Evolutionary conservation across 441 rosid genomes (phyloP).

Genomic region (Flueggea neowawraea): DNA sequence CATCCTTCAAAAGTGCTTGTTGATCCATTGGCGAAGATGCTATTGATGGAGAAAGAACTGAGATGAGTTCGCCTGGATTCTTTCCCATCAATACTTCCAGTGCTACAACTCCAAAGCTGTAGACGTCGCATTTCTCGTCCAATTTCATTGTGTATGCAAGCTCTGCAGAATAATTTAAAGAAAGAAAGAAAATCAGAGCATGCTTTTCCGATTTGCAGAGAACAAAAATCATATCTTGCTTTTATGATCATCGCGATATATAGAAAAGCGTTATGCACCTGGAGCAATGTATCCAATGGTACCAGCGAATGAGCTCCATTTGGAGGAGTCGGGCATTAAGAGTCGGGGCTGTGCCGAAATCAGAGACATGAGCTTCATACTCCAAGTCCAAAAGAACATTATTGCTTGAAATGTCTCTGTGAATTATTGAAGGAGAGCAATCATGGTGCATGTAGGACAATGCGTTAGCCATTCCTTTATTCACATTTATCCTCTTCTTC

Average conservation of each 20-base stretch:
- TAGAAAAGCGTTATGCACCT: neutral
- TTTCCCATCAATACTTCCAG: constrained; percentile 2
- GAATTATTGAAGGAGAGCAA: constrained; percentile 12
- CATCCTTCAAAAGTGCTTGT: too few relatives aligned
- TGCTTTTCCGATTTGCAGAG: too few relatives aligned
- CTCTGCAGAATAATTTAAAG: neutral
- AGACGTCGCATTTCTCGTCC: neutral
- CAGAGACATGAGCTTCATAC: constrained; percentile 12
- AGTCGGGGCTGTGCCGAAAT: constrained; percentile 20
- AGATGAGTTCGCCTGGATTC: neutral
- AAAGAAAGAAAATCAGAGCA: too few relatives aligned
- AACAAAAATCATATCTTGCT: too few relatives aligned
- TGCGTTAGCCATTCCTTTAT: constrained; percentile 15
- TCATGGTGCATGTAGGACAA: constrained; percentile 21
- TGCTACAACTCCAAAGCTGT: neutral
- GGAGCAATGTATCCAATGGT: constrained; percentile 20
- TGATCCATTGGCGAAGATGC: neutral
- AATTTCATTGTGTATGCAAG: neutral
- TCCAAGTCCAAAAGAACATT: constrained; percentile 14
- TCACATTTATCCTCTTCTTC: constrained; percentile 5
- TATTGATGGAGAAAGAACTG: neutral
- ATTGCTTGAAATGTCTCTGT: constrained; percentile 20
- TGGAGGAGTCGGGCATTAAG: constrained; percentile 13
- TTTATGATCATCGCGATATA: too few relatives aligned
- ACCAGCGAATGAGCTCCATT: constrained; percentile 17